Conservation (phyloP, 371 early-diverging fungal species). For the Coelomomyces lativittatus region DNA sequence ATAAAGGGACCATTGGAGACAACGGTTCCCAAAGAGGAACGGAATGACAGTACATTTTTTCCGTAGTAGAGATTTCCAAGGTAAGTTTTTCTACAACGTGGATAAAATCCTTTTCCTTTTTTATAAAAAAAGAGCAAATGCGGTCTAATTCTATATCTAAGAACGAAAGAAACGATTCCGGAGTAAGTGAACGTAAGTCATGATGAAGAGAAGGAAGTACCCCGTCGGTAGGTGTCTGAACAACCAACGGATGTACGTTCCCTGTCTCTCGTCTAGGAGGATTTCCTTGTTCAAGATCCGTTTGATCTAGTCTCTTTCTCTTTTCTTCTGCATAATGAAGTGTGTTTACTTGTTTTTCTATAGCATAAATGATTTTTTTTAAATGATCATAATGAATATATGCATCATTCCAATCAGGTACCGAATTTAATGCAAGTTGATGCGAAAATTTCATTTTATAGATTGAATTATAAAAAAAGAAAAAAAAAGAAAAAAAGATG, state of each 20-base stretch:
- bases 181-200: slow-evolving; percentile 7
- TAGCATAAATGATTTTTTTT: slow-evolving; percentile 69
- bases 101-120: slow-evolving; percentile 60
- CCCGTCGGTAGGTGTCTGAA: no score
- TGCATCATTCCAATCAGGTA: slow-evolving; percentile 73
- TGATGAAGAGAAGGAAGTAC: no score
- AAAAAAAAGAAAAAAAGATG: no score
- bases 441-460: slow-evolving; percentile 83
- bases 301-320: no score
- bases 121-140: slow-evolving; percentile 57
- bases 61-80: slow-evolving; percentile 13
- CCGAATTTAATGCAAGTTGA: slow-evolving; percentile 67
- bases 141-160: slow-evolving; percentile 59
- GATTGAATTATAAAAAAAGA: no score
- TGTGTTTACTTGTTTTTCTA: slow-evolving; percentile 70
- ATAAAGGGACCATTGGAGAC: no score
- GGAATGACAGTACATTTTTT: no score
- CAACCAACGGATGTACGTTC: no score
- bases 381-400: slow-evolving; percentile 51
- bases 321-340: no score
- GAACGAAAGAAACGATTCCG: slow-evolving; percentile 8
- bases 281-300: no score
- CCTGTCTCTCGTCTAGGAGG: no score
- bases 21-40: no score
- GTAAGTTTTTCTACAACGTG: slow-evolving; percentile 33